phyloP scores from a whole-genome alignment of 371 early-diverging fungal species.

The Syncephalastrum contaminatum region DNA sequence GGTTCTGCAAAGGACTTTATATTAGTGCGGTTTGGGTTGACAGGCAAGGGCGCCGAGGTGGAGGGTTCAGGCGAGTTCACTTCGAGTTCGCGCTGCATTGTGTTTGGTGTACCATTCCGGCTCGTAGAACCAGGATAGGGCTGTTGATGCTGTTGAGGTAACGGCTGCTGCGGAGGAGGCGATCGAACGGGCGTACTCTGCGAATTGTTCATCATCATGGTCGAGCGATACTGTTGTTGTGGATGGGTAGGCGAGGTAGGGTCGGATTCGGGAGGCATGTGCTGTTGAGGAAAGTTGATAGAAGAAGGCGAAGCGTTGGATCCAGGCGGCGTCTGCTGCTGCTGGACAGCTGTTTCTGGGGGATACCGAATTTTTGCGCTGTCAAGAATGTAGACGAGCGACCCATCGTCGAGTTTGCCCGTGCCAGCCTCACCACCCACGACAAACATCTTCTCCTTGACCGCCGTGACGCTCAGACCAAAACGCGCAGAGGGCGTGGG shows the following conservation, averaged over 20 bases:
- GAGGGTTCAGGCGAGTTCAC: conserved; percentile 3
- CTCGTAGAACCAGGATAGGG: neutral
- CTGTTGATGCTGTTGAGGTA: conserved; percentile 7
- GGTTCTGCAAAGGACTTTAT: too few species aligned
- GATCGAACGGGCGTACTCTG: conserved; percentile 21
- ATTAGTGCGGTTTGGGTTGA: neutral
- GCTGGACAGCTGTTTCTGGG: conserved; percentile 39
- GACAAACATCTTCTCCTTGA: conserved; percentile 62
- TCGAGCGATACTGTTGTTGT: conserved; percentile 17
- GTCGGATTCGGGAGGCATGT: neutral
- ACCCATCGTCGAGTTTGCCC: conserved; percentile 52
- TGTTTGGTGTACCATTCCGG: too few species aligned
- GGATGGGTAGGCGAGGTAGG: conserved; percentile 6
- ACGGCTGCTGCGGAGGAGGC: conserved; percentile 9
- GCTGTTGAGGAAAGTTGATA: conserved; percentile 10
- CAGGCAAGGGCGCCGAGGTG: conserved; percentile 7
- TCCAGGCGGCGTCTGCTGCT: conserved; percentile 1
- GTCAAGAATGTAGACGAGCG: conserved; percentile 61
- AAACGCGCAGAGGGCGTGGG: conserved; percentile 67
- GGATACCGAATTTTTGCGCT: conserved; percentile 29
- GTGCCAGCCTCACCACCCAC: conserved; percentile 63
- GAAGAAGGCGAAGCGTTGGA: neutral
- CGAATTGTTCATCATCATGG: conserved; percentile 12
- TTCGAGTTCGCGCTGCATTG: neutral
- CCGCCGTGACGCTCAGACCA: conserved; percentile 63